Base-by-base conservation (phyloP, 805 yeast species). In the Debaryomyces maramus region DNA sequence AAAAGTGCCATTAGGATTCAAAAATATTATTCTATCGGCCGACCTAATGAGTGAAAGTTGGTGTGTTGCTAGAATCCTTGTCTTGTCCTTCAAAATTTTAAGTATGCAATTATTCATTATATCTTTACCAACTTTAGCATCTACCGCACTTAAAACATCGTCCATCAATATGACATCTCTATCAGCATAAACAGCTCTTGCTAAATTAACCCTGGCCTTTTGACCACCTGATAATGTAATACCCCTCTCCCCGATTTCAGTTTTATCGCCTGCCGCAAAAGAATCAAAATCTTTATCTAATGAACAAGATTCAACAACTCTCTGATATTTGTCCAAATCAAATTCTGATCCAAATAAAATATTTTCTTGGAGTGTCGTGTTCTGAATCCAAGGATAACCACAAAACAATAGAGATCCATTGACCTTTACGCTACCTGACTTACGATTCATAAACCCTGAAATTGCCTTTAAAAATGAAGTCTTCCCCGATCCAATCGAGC, bases 151-250 rank as follows among this genome's bases (percentile, higher is more conserved):
- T 41, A 86, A 67, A 10, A 85, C 88, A 55, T 85, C 95, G 54
- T 85, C 95, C 36, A 85, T 61, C 36, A 86, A 59, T 31, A 82
- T 72, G 16, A 84, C 80, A 51, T 83, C 87, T n/a, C 75, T 73
- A 22, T 79, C 72, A 10, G 80, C 75, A 52, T 86, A 85, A 2
- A 83, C 87, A 3, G 90, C 83, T 53, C 95, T 73, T 2, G 93
- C 95, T 43, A 85, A 63, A 52, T 79, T 78, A 38, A 85, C 73
- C 56, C 95, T 75, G 0, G 93, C 90, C 64, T 86, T 86, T 57
- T 86, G 95, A 34, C 95, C 95, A 39, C 95, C 95, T n/a, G 90
- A 83, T 26, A 86, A 62, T 0, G 90, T 85, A 38, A 86, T 80
- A 51, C 95, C 95, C 58, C 88, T 73, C 57, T 86, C 95, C 43